Evolutionary conservation across 352 stramenopile genomes (phyloP).

Genomic region (Pythium sp.): DNA sequence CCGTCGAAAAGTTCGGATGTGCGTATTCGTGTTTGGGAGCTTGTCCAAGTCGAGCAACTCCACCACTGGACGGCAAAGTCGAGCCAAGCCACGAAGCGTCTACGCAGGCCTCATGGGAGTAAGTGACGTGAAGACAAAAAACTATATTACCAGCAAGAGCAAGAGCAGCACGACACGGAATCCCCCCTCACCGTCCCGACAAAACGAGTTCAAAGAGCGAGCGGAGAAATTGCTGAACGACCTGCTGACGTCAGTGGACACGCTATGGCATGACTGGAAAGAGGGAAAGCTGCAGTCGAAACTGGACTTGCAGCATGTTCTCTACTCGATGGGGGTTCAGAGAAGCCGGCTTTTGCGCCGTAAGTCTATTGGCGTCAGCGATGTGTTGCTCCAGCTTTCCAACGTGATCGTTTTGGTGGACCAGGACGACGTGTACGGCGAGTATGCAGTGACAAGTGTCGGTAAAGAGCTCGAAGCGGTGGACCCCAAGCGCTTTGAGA

Average conservation of each 20-base stretch:
- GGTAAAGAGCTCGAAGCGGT: background rate
- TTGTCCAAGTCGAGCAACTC: constrained; percentile 1
- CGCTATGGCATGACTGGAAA: constrained; percentile 53
- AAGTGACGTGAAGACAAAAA: background rate
- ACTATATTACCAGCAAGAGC: background rate
- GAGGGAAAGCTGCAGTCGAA: constrained; percentile 23
- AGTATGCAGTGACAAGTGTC: background rate
- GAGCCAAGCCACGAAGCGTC: background rate
- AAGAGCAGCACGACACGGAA: background rate
- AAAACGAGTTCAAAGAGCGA: background rate
- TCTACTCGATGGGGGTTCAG: constrained; percentile 15
- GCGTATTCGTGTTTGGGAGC: constrained; percentile 24
- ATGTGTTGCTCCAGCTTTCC: background rate
- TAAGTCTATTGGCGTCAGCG: background rate
- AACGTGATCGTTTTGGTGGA: background rate
- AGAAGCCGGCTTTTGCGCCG: constrained; percentile 16
- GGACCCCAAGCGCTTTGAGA: constrained; percentile 8
- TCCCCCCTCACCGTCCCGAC: background rate
- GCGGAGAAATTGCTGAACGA: constrained; percentile 2
- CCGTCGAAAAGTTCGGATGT: constrained; percentile 33
- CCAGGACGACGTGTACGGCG: background rate
- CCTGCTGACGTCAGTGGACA: constrained; percentile 23
- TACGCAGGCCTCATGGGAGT: background rate
- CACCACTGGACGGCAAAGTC: background rate
- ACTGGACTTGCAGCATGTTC: constrained; percentile 19